Base-by-base conservation (phyloP, 768 basidiomycete genomes). In the Crucibulum laeve region DNA sequence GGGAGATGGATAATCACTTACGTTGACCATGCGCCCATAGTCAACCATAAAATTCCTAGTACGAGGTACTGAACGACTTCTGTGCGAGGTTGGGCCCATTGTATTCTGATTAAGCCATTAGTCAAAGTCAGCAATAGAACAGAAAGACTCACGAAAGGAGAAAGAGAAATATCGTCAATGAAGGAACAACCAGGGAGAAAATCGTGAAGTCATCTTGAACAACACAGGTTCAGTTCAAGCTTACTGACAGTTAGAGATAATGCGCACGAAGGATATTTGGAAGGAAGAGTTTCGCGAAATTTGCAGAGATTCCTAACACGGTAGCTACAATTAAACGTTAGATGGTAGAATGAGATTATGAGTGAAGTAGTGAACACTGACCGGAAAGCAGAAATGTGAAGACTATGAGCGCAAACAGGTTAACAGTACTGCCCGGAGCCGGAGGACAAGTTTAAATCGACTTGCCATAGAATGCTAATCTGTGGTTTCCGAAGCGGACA, bases 11-110 rank as follows among this genome's bases (percentile, higher is more conserved):
- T 14, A 13, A 14, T 33, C 45, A 52, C 79, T 60, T 60, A 88
- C 85, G 73, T 72, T 18, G 84, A 65, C 85, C 87, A 90, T 14
- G 87, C 78, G 24, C 73, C 87, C 79, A 85, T 77, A 18, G 81
- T 69, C 26, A 91, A 68, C 88, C 88, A 91, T 25, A 89, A 54
- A 15, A 77, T 67, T 7, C 73, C 76, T 23, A 86, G 53, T 17
- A 83, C 48, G 57, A 82, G 76, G 42, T 82, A 57, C 30, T 66
- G 53, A 18, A 77, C 43, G 1, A 70, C 78, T 54, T 90, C 88
- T 17, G 80, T 65, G 44, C 74, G 60, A 6, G 88, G 87, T 55
- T 79, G 76, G 1, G 83, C 80, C 70, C 81, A 87, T 68, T 82
- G 79, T 48, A 86, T 43, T 43, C 87, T 89, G 54, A n/a, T 6